These are phyloP conservation scores for Trichophyton benhamiae DNA, from an alignment of 2,329 filamentous ascomycete genomes.

Conservation along the genomic window DNA sequence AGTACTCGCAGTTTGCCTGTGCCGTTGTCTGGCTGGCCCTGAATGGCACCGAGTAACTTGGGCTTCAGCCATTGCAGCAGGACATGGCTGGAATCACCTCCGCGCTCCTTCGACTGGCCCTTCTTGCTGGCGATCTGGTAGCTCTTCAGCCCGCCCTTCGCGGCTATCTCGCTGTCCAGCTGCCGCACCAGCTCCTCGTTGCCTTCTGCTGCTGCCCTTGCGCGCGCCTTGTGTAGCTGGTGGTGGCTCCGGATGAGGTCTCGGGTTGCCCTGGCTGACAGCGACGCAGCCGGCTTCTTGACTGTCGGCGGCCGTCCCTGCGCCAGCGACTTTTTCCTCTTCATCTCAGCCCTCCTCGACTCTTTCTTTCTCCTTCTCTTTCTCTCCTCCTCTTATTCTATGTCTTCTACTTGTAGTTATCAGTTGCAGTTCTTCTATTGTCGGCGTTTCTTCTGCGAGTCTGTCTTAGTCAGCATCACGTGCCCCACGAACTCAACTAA, in stretches of 20 bases:
- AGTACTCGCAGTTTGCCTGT: conserved; percentile 49
- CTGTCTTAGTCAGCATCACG: not conserved
- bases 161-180: conserved; percentile 40
- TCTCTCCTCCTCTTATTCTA: not conserved
- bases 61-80: conserved; percentile 47
- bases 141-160: conserved; percentile 45
- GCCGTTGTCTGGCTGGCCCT: not conserved
- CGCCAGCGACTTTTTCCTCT: conserved; percentile 27
- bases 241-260: conserved; percentile 50
- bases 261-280: conserved; percentile 47
- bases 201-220: conserved; percentile 38
- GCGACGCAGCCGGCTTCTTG: conserved; percentile 25
- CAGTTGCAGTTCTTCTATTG: too few relatives aligned
- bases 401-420: not conserved
- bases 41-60: conserved; percentile 16
- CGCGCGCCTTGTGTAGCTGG: conserved; percentile 45
- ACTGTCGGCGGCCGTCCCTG: conserved; percentile 35
- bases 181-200: conserved; percentile 30
- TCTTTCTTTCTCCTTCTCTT: not conserved
- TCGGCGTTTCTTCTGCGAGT: not conserved
- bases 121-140: conserved; percentile 53
- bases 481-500: not conserved
- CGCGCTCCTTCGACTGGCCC: conserved; percentile 48
- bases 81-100: conserved; percentile 51
- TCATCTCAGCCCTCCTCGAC: not conserved